phyloP scores from a whole-genome alignment of 345 rosid genomes.

The Orychophragmus violaceus region DNA sequence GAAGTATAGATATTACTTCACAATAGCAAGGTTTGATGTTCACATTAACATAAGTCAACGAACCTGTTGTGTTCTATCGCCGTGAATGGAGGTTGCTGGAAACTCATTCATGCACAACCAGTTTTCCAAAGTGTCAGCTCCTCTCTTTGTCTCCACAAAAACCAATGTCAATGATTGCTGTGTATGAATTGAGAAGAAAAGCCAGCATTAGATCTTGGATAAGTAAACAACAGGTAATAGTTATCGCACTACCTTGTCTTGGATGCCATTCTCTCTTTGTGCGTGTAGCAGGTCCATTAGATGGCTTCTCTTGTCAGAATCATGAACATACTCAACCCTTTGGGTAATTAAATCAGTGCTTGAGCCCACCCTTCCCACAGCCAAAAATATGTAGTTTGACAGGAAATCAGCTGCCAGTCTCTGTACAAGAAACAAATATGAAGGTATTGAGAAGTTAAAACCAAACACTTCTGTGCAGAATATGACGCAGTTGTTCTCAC shows the following conservation, averaged over 20 bases:
- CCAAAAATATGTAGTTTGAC: slow-evolving; percentile 71
- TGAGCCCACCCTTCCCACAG: slow-evolving; percentile 97
- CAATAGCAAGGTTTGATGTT: neutral
- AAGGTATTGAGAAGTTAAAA: too few relatives aligned
- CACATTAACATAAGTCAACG: neutral
- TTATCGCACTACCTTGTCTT: slow-evolving; percentile 53
- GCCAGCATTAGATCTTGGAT: neutral
- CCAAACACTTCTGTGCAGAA: neutral
- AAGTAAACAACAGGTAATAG: neutral
- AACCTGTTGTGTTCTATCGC: slow-evolving; percentile 94
- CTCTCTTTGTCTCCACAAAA: slow-evolving; percentile 97
- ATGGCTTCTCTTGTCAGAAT: slow-evolving; percentile 92
- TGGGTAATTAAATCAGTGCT: slow-evolving; percentile 95
- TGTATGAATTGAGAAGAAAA: slow-evolving; percentile 16
- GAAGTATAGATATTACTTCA: neutral
- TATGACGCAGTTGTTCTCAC: neutral
- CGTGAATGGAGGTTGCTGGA: slow-evolving; percentile 95
- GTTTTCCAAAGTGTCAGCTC: slow-evolving; percentile 89
- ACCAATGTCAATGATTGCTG: slow-evolving; percentile 96
- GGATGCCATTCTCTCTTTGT: slow-evolving; percentile 61
- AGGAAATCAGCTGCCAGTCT: slow-evolving; percentile 94
- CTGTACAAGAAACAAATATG: slow-evolving; percentile 39
- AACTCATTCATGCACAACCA: slow-evolving; percentile 86
- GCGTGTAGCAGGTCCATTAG: slow-evolving; percentile 99
- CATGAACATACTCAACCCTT: slow-evolving; percentile 89